Base-by-base conservation (phyloP, 2,329 filamentous ascomycete species). In the Ampelomyces quisqualis region DNA sequence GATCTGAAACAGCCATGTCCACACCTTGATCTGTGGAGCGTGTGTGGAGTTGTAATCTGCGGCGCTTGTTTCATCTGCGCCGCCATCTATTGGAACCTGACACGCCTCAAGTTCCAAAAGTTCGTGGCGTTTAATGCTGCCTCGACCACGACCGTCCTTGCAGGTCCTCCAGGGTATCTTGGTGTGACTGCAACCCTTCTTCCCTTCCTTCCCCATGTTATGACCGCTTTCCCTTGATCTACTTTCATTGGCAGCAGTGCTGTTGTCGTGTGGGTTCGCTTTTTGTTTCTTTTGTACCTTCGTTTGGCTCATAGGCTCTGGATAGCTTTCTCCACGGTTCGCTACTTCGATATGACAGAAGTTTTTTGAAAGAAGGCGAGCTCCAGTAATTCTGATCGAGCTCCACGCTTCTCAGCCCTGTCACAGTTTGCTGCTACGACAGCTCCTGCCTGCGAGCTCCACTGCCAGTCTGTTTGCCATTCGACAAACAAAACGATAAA, bases 261-360 rank as follows among this genome's bases (percentile, higher is more conserved):
- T 66, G 57, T 58, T 49, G 49, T 64, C 56, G 34, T 53, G 49
- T 50, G 53, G 64, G 67, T 66, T 67, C 63, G 60, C 45, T 53
- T 60, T 55, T 60, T 49, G 55, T 57, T 49, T 35, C 34, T 50
- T 55, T 46, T 47, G 34, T 42, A 50, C 53, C 39, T 58, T 65
- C 56, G 58, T 67, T 66, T 65, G 62, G 54, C 43, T 46, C 38
- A 36, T 42, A 48, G 43, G 49, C 54, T 53, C 52, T 56, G 54
- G 54, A 45, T 47, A 53, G 49, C 52, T 49, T 26, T 24, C 35
- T 37, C 31, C 26, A 58, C 57, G 37, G 40, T 48, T 58, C 43
- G 27, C 49, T 38, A n/a, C 18, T 45, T 36, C 45, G 53, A 53
- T 19, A 65, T 66, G 61, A 54, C 51, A 44, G 49, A 43, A 46